Evolutionary conservation across 441 rosid species (phyloP).

Genomic region (Cnidoscolus chayamansa): DNA sequence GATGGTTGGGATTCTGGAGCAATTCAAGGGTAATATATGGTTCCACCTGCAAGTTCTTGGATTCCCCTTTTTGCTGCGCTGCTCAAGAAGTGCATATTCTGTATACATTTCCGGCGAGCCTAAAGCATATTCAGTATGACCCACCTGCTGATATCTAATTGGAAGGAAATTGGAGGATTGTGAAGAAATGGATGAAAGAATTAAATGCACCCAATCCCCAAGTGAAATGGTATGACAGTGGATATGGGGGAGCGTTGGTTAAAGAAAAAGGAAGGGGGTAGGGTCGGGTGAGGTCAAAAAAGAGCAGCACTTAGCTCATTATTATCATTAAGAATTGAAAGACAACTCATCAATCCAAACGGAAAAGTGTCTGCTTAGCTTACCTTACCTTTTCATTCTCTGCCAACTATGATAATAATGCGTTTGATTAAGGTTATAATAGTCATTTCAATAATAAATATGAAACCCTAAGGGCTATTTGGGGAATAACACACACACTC

Average conservation of each 20-base stretch:
- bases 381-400: too few relatives aligned
- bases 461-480: neutral
- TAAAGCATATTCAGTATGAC: conserved; percentile 30
- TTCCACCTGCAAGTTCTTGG: conserved; percentile 20
- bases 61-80: conserved; percentile 21
- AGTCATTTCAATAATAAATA: too few relatives aligned
- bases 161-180: conserved; percentile 29
- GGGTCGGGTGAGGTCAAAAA: conserved; percentile 3
- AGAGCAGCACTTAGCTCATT: conserved; percentile 18
- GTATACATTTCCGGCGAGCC: conserved; percentile 45
- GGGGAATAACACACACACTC: neutral
- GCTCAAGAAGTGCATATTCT: conserved; percentile 34
- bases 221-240: too few relatives aligned
- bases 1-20: conserved; percentile 22
- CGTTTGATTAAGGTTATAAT: too few relatives aligned
- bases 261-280: too few relatives aligned
- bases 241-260: too few relatives aligned
- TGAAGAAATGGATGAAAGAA: conserved; percentile 23
- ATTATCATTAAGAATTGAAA: too few relatives aligned
- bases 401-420: too few relatives aligned
- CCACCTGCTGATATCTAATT: conserved; percentile 50
- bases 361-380: too few relatives aligned
- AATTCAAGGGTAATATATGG: conserved; percentile 7
- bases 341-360: too few relatives aligned
- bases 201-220: too few relatives aligned